A percentile compares a stretch with the other conserved stretches of the same genome.
These are phyloP conservation scores for Kodamaea laetipori DNA, from an alignment of 805 yeast species.

Conservation along the genomic window DNA sequence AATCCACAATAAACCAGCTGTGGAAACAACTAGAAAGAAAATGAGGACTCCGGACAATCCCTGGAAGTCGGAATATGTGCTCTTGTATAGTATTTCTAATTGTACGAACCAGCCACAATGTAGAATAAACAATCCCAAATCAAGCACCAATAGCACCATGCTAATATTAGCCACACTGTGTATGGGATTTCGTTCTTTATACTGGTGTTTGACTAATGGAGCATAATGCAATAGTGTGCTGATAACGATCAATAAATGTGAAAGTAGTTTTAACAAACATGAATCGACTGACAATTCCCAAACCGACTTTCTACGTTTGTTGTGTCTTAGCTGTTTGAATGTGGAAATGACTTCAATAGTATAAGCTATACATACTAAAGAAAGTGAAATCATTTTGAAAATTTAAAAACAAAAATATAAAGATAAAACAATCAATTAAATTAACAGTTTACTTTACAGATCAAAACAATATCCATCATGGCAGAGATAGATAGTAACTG, in stretches of 20 bases:
- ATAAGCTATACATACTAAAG: background rate
- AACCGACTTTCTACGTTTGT: constrained; percentile 9
- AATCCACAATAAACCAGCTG: constrained; percentile 11
- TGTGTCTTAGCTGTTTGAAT: constrained; percentile 7
- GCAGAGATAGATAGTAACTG: constrained; percentile 58
- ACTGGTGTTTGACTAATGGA: constrained; percentile 12
- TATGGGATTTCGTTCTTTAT: constrained; percentile 35
- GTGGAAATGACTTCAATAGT: background rate
- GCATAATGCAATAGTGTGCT: constrained; percentile 5
- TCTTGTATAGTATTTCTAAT: constrained; percentile 19
- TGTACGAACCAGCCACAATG: constrained; percentile 27
- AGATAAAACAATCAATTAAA: too few relatives aligned
- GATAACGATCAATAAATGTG: background rate
- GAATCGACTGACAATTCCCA: constrained; percentile 12
- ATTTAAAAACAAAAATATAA: too few relatives aligned
- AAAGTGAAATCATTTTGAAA: background rate
- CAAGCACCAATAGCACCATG: constrained; percentile 17
- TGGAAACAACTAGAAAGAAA: constrained; percentile 8
- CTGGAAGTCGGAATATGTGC: constrained; percentile 38
- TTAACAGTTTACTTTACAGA: too few relatives aligned
- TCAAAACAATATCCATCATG: constrained; percentile 9
- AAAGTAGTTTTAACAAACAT: constrained; percentile 1
- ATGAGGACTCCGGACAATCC: constrained; percentile 28
- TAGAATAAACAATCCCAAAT: constrained; percentile 16
- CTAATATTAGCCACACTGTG: constrained; percentile 28